Percentiles rank a stretch among this genome's conserved stretches.
Conservation (phyloP, 2,329 filamentous ascomycete genomes). For the Hypoxylon sp. region DNA sequence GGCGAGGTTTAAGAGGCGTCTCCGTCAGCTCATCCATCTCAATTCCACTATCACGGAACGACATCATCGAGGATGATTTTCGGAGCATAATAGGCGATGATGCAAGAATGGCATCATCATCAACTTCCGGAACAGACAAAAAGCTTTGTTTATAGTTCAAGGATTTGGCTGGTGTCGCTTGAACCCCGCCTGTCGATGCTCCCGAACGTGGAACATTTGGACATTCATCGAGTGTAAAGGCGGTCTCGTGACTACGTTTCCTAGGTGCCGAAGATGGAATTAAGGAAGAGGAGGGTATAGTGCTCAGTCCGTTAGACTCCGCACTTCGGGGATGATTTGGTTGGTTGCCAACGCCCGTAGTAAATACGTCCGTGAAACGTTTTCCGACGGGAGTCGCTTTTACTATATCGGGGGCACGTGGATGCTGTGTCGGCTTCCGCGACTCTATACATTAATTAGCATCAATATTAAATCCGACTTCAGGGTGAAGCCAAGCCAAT, state of each 20-base stretch:
- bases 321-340: constrained; percentile 50
- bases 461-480: neutral
- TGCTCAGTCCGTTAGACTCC: constrained; percentile 36
- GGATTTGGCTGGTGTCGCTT: constrained; percentile 48
- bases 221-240: constrained; percentile 54
- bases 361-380: constrained; percentile 67
- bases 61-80: constrained; percentile 44
- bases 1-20: constrained; percentile 58
- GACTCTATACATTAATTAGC: constrained; percentile 62
- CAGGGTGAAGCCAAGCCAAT: neutral
- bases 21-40: constrained; percentile 50
- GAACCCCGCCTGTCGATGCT: constrained; percentile 35
- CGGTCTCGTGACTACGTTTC: constrained; percentile 54
- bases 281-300: constrained; percentile 58
- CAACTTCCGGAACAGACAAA: constrained; percentile 44
- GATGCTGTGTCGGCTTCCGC: constrained; percentile 64
- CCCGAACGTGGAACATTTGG: constrained; percentile 52
- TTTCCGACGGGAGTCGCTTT: constrained; percentile 72
- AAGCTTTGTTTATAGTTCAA: constrained; percentile 40
- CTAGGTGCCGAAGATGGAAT: constrained; percentile 61
- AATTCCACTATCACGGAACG: constrained; percentile 52
- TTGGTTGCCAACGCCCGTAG: constrained; percentile 46
- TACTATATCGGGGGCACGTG: constrained; percentile 61
- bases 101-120: constrained; percentile 51
- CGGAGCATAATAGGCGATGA: constrained; percentile 53